Evolutionary conservation across 108 stramenopile species (phyloP).

Genomic region (Fistulifera solaris): DNA sequence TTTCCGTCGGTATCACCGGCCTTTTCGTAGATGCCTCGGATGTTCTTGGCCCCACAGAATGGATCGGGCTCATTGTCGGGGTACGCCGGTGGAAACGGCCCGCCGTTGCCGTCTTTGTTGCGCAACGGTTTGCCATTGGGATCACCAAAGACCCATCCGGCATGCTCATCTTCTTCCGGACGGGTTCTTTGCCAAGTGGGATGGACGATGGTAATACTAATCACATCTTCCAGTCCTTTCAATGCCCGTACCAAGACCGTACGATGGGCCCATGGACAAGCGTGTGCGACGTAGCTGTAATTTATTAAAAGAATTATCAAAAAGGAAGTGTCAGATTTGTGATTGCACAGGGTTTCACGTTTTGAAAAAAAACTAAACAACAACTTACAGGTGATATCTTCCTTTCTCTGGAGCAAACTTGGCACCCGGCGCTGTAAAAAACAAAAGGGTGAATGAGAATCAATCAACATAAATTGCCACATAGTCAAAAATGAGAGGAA

Average conservation of each 20-base stretch:
- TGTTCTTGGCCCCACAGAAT: conserved; percentile 33
- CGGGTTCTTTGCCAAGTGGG: conserved; percentile 66
- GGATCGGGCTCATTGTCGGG: conserved; percentile 49
- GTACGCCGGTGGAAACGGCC: conserved; percentile 39
- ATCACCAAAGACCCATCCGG: conserved; percentile 82
- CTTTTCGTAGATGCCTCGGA: conserved; percentile 82
- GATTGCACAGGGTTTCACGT: background rate
- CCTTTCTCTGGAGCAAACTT: conserved; percentile 44
- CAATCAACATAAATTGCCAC: background rate
- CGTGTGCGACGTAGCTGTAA: conserved; percentile 28
- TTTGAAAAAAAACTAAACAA: background rate
- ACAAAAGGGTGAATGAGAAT: background rate
- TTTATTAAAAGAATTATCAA: background rate
- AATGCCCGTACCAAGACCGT: conserved; percentile 52
- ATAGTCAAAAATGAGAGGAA: background rate
- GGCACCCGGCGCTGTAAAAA: conserved; percentile 24
- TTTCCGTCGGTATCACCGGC: conserved; percentile 62
- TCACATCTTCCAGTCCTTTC: conserved; percentile 82
- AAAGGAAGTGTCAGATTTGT: background rate
- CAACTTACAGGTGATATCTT: conserved; percentile 22
- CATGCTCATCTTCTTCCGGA: conserved; percentile 63
- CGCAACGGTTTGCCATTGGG: conserved; percentile 23
- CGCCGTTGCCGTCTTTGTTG: conserved; percentile 38
- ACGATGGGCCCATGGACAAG: conserved; percentile 73
- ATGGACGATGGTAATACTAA: conserved; percentile 60